These are phyloP conservation scores for Casuarina cunninghamiana DNA, from an alignment of 306 rosid genomes.

Conservation along the genomic window DNA sequence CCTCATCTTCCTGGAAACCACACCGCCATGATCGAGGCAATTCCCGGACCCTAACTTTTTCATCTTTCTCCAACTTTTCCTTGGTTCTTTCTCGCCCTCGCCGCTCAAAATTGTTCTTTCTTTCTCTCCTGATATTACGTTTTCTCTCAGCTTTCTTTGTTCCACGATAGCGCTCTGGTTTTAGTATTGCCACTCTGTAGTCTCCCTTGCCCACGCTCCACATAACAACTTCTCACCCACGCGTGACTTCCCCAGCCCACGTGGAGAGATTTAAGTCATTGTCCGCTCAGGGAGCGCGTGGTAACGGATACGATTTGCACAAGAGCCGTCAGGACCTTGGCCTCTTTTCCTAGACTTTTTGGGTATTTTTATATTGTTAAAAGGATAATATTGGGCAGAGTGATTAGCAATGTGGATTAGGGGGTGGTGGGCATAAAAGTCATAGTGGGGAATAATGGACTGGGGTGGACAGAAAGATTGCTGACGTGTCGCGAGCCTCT, in stretches of 20 bases:
- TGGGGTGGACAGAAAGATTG: background rate
- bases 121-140: background rate
- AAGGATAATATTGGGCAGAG: background rate
- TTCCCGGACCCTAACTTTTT: conserved; percentile 48
- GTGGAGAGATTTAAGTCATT: background rate
- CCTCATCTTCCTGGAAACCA: conserved; percentile 4
- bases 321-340: background rate
- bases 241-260: background rate
- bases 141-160: background rate
- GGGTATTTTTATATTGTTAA: background rate
- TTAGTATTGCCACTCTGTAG: background rate
- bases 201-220: background rate
- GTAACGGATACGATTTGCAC: fast-evolving
- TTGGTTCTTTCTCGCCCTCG: conserved; percentile 7
- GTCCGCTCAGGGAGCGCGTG: background rate
- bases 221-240: background rate
- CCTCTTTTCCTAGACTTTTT: conserved; percentile 23
- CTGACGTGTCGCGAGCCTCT: conserved; percentile 1
- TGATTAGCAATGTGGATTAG: background rate
- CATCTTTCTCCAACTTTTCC: background rate
- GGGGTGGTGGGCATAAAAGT: background rate
- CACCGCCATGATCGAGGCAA: conserved; percentile 19
- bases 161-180: background rate
- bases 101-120: background rate
- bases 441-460: conserved; percentile 9